A percentile compares a stretch with the other conserved stretches of the same genome.
Evolutionary conservation across 495 filamentous ascomycete genomes (phyloP).

Genomic region (Hypoxylon trugodes): DNA sequence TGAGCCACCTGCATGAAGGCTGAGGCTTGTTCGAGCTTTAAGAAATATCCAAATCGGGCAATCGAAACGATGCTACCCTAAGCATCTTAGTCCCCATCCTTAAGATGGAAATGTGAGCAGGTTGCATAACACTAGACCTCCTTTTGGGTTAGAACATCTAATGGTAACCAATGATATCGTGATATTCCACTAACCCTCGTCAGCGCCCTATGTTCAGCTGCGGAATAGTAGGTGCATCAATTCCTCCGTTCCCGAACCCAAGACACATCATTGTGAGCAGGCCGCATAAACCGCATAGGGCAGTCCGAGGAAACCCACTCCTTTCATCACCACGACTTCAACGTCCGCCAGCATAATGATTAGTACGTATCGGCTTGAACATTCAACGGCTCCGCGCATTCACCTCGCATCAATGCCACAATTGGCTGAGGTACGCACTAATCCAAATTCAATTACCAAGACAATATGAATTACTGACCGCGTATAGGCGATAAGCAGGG

Average conservation of each 20-base stretch:
- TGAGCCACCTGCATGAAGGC: neutral
- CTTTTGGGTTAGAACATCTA: slow-evolving; percentile 32
- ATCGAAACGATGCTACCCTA: too few relatives aligned
- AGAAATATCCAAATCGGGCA: too few relatives aligned
- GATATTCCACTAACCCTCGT: slow-evolving; percentile 3
- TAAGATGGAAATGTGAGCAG: slow-evolving; percentile 51
- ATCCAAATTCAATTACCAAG: slow-evolving; percentile 26
- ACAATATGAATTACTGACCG: slow-evolving; percentile 38
- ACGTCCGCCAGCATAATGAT: slow-evolving; percentile 44
- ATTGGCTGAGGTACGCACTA: slow-evolving; percentile 50
- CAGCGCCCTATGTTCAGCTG: slow-evolving; percentile 32
- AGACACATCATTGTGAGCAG: slow-evolving; percentile 46
- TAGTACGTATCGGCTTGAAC: slow-evolving; percentile 42
- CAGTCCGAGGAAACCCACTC: slow-evolving; percentile 20
- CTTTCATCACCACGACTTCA: slow-evolving; percentile 38
- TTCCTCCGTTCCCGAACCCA: slow-evolving; percentile 38
- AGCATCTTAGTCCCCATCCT: too few relatives aligned
- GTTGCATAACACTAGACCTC: slow-evolving; percentile 49
- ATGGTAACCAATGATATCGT: neutral
- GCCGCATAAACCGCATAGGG: slow-evolving; percentile 43
- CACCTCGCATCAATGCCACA: slow-evolving; percentile 51
- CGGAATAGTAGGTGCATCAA: slow-evolving; percentile 31
- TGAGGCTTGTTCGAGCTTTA: too few relatives aligned
- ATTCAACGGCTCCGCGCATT: slow-evolving; percentile 44
- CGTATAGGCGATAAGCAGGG: slow-evolving; percentile 44